Base-by-base conservation (phyloP, 371 early-diverging fungal species). In the Cokeromyces recurvatus region DNA sequence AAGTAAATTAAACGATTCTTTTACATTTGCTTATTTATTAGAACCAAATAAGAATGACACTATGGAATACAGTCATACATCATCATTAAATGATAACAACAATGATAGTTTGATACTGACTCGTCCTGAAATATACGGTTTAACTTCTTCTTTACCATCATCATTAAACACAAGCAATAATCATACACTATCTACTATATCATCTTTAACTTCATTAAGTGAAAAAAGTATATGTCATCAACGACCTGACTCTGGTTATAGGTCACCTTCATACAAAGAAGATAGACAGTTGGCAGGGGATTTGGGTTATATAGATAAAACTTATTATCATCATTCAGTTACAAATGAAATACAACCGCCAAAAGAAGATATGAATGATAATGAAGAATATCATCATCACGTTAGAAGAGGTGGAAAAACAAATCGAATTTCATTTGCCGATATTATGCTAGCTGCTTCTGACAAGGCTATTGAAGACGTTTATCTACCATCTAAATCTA, bases 231-330 rank as follows among this genome's bases (percentile, higher is more conserved):
- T 25, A 10, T 25, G 16, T 22, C 46, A 12, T 11, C 22, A 29
- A 23, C 46, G 36, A 9, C 44, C 38, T 16, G 57, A 56, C 24
- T 56, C 57, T 46, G 46, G 51, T 19, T 48, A 36, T 32, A 23
- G 32, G 24, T 48, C 40, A 5, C 29, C 35, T 6, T 11, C 17
- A 9, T 15, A 24, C n/a, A 23, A 40, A 19, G 48, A 42, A 35
- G 40, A 37, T 27, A 37, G 21, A 24, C 38, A 49, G 11, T 14
- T 55, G 7, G 34, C 23, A 43, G 39, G 34, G 17, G 58, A 58
- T 21, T 43, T 58, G 15, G 45, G 24, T 1, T 58, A 58, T 35
- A 40, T 58, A 0, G 58, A 58, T 19, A 20, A 19, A 32, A 53
- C 37, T 11, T 48, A 58, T 31, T 58, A 58, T 29, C 23, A 46